Conservation (phyloP, 1,284 basidiomycete species). For the Cryptococcus hybrid region DNA sequence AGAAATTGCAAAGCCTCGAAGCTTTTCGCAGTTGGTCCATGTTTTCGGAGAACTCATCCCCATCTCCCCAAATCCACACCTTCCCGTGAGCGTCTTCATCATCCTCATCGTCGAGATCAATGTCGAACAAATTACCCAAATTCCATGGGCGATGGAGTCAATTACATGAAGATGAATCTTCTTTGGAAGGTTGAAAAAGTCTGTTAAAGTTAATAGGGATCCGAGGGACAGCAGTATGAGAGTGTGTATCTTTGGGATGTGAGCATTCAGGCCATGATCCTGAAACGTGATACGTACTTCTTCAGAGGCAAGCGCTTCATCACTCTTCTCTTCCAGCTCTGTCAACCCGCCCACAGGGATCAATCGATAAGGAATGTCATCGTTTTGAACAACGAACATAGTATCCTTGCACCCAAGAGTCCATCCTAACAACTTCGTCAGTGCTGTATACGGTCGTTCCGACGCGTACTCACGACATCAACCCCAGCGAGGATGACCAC, state of each 20-base stretch:
- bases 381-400: slow-evolving; percentile 89
- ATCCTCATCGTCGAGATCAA: slow-evolving; percentile 46
- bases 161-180: slow-evolving; percentile 80
- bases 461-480: slow-evolving; percentile 36
- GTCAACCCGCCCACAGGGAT: slow-evolving; percentile 88
- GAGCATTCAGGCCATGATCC: background rate
- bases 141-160: slow-evolving; percentile 93
- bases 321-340: slow-evolving; percentile 64
- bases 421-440: slow-evolving; percentile 30
- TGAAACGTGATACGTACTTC: slow-evolving; percentile 59
- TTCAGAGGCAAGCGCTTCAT: slow-evolving; percentile 64
- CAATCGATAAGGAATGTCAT: slow-evolving; percentile 87
- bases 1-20: slow-evolving; percentile 60
- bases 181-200: slow-evolving; percentile 50
- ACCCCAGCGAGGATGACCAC: slow-evolving; percentile 47
- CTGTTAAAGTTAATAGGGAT: slow-evolving; percentile 75
- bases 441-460: no score
- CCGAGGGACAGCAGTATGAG: slow-evolving; percentile 93
- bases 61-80: slow-evolving; percentile 80
- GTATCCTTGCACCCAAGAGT: slow-evolving; percentile 59
- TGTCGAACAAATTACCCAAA: slow-evolving; percentile 81
- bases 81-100: slow-evolving; percentile 57
- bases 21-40: slow-evolving; percentile 45
- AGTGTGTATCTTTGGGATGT: slow-evolving; percentile 68
- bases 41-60: slow-evolving; percentile 55